Evolutionary conservation across 805 yeast genomes (phyloP), one percentile per base, ranked within the genome.

Genomic region (Myxozyma vanderwaltii): DNA sequence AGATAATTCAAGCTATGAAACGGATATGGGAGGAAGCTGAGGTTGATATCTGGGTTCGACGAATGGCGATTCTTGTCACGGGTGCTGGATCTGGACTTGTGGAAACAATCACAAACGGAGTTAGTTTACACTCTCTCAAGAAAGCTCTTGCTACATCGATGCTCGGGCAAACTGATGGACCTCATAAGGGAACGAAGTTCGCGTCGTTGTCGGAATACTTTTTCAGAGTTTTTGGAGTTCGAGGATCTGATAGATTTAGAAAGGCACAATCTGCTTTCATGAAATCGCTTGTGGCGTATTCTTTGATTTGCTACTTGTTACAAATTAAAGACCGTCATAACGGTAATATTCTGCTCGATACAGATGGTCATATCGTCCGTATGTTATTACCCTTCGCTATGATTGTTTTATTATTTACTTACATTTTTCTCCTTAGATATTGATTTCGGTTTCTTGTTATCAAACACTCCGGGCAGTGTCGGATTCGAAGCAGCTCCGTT

Each of bases 401-500:
- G 35, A 7, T 13, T 19, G 10, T 8, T 31, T 44, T 4, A 27
- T 41, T 29, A 26, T 19, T 48, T 41, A 17, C 41, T 31, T 21
- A 24, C n/a, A n/a, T n/a, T n/a, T n/a, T 33, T 56, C 21, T 27
- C 35, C 17, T 1, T 15, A 58, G 96, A 89, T 72, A 94, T 94
- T 67, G 99, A 94, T 74, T 94, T 94, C 76, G 99, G 99, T 0
- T 92, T 90, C 72, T 74, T 92, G 71, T 77, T 92, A 2, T 89
- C 97, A 0, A 92, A 94, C 70, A 86, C 97, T 0, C 99, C 99
- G 0, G 99, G 99, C 2, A 87, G 96, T 50, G 91, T 94, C 56
- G 97, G 97, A 0, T 91, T 94, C 72, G 99, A 94, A 71, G 95
- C 97, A 1, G 97, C 98, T 0, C 97, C 99, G 0, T 94, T 94